Evolutionary conservation across 306 rosid genomes (phyloP).

Genomic region (Quercus bicolor): DNA sequence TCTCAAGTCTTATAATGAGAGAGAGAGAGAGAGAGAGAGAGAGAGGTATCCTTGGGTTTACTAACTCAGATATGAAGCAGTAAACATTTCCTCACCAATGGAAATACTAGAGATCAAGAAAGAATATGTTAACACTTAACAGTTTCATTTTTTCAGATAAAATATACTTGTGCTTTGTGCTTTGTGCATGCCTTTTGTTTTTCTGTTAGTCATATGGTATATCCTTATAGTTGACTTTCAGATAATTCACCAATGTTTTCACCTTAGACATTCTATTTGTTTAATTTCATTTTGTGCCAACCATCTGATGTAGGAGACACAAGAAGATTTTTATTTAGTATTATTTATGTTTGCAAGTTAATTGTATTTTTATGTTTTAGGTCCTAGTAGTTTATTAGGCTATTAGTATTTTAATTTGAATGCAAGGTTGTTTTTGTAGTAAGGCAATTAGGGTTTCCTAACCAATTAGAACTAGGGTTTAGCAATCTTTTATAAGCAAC

Average conservation of each 20-base stretch:
- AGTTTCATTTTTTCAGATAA: neutral
- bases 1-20: neutral
- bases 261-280: neutral
- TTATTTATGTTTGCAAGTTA: too few relatives aligned
- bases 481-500: too few relatives aligned
- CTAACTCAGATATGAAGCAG: neutral
- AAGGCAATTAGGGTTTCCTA: too few relatives aligned
- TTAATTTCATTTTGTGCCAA: neutral
- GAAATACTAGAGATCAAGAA: neutral
- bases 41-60: too few relatives aligned
- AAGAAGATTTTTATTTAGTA: too few relatives aligned
- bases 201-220: neutral
- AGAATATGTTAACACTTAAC: neutral
- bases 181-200: too few relatives aligned
- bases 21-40: neutral
- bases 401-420: too few relatives aligned
- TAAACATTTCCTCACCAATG: neutral
- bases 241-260: neutral
- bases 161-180: neutral
- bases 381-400: too few relatives aligned
- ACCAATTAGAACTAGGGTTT: too few relatives aligned
- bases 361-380: too few relatives aligned
- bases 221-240: neutral
- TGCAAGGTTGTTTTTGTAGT: too few relatives aligned
- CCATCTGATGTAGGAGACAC: too few relatives aligned